Percentiles rank a stretch among this genome's conserved stretches.
Conservation (phyloP, 208 protist species). For the Kentomonas sorsogonicus region DNA sequence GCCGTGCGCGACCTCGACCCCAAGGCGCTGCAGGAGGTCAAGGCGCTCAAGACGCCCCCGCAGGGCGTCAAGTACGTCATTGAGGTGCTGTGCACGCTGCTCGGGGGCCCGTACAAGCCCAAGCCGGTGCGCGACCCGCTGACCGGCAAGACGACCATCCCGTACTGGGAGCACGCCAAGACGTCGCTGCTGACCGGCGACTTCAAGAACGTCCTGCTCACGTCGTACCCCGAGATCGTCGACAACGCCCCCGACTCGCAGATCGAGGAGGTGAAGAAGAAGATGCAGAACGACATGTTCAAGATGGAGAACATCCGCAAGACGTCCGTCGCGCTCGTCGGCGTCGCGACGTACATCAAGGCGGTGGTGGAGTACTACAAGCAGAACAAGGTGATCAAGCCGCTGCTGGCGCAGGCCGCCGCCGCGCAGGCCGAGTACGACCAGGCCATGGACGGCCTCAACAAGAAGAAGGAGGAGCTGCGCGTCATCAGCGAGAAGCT, state of each 20-base stretch:
- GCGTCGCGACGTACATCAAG: conserved; percentile 96
- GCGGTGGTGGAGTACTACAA: conserved; percentile 97
- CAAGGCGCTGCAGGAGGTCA: conserved; percentile 93
- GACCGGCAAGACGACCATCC: conserved; percentile 74
- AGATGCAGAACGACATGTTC: conserved; percentile 92
- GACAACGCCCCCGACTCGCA: conserved; percentile 82
- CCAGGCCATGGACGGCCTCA: conserved; percentile 79
- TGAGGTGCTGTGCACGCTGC: conserved; percentile 87
- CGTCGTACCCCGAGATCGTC: conserved; percentile 81
- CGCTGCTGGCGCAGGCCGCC: conserved; percentile 85
- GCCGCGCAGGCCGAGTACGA: conserved; percentile 84
- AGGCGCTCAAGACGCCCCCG: conserved; percentile 93
- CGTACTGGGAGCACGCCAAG: conserved; percentile 94
- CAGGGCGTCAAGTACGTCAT: conserved; percentile 94
- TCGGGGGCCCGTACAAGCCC: conserved; percentile 83
- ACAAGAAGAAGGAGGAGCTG: conserved; percentile 90
- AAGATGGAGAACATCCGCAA: conserved; percentile 91
- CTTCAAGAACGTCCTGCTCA: conserved; percentile 87
- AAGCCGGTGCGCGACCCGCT: conserved; percentile 79
- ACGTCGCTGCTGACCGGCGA: conserved; percentile 75
- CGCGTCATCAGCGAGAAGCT: conserved; percentile 90
- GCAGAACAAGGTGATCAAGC: conserved; percentile 95
- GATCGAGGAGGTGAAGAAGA: conserved; percentile 94
- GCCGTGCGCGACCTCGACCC: conserved; percentile 91
- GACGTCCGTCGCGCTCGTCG: conserved; percentile 85